Evolutionary conservation across 495 filamentous ascomycete species (phyloP).

Genomic region (Penicillium soppii): DNA sequence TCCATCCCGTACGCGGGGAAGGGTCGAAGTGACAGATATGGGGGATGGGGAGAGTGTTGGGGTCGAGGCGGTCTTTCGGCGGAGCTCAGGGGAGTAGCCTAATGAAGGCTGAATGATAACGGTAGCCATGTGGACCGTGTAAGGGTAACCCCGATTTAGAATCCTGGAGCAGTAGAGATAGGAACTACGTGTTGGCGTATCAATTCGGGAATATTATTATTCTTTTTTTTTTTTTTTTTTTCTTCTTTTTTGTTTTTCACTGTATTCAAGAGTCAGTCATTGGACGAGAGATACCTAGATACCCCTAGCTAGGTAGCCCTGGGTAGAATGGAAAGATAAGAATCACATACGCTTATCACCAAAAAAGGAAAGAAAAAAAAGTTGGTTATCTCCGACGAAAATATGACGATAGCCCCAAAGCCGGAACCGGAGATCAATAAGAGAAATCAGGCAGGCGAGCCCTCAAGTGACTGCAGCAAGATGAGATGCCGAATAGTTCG

Average conservation of each 20-base stretch:
- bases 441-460: conserved; percentile 10
- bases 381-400: conserved; percentile 20
- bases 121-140: conserved; percentile 34
- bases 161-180: not conserved
- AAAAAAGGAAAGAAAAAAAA: not conserved
- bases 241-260: not conserved
- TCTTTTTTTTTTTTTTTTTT: not conserved
- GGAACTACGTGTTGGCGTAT: not conserved
- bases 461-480: conserved; percentile 28
- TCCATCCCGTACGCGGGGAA: conserved; percentile 45
- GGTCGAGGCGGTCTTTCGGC: conserved; percentile 26
- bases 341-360: conserved; percentile 13
- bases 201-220: not conserved
- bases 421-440: conserved; percentile 10
- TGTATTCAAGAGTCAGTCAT: conserved; percentile 6
- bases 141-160: not conserved
- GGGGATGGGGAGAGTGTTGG: conserved; percentile 32
- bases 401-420: not conserved
- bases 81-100: conserved; percentile 29
- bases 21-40: conserved; percentile 26
- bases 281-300: conserved; percentile 3
- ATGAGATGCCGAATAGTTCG: conserved; percentile 31
- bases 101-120: conserved; percentile 50
- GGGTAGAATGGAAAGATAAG: conserved; percentile 5
- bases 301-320: no score